A percentile compares a stretch with the other conserved stretches of the same genome.
Evolutionary conservation across 176 grass and related monocot species (phyloP).

Genomic region (Raddia distichophylla): DNA sequence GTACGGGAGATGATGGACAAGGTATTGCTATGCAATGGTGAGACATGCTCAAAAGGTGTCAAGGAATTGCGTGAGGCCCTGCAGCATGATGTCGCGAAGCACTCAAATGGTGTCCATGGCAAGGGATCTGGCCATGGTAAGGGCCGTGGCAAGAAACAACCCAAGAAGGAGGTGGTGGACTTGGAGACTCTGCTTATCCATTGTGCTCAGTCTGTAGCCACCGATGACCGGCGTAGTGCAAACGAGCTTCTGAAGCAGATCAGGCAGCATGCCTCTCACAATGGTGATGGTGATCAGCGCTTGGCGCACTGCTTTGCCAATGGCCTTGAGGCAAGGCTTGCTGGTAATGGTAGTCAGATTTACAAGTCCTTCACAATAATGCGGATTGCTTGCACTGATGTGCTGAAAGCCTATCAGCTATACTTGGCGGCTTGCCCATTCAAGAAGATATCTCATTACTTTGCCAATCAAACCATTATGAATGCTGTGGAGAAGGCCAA

Average conservation of each 20-base stretch:
- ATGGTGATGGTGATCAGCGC: conserved; percentile 78
- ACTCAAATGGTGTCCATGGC: conserved; percentile 45
- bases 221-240: conserved; percentile 65
- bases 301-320: conserved; percentile 85
- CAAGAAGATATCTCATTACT: conserved; percentile 96
- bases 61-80: conserved; percentile 66
- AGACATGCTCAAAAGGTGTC: conserved; percentile 63
- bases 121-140: conserved; percentile 65
- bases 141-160: conserved; percentile 73
- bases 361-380: conserved; percentile 64
- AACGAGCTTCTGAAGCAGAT: conserved; percentile 84
- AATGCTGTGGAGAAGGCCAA: conserved; percentile 69
- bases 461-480: conserved; percentile 88
- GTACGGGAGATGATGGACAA: conserved; percentile 86
- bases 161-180: conserved; percentile 86
- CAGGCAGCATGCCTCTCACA: conserved; percentile 67
- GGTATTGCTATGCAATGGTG: conserved; percentile 75
- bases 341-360: conserved; percentile 83
- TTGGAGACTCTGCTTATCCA: conserved; percentile 81
- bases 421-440: conserved; percentile 84
- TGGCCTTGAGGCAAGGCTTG: conserved; percentile 85
- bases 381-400: conserved; percentile 59
- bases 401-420: conserved; percentile 87
- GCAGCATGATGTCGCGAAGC: conserved; percentile 52
- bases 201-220: conserved; percentile 85